Conservation (phyloP, 1,284 basidiomycete species). For the Austropuccinia psidii region DNA sequence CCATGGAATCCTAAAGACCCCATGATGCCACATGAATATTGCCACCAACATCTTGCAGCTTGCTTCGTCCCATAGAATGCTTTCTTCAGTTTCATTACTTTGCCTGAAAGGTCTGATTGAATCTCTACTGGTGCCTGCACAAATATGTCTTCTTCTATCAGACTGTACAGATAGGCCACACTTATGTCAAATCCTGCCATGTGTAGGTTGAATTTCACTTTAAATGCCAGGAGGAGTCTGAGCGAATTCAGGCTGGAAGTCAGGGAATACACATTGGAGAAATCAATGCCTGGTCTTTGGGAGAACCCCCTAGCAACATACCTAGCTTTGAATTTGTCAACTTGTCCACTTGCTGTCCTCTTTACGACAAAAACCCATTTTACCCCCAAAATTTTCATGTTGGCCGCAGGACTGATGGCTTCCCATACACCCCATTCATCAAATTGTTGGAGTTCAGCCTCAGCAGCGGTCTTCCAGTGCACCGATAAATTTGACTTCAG, state of each 20-base stretch:
- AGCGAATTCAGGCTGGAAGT: background rate
- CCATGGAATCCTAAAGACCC: background rate
- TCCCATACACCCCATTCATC: background rate
- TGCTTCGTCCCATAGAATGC: slow-evolving; percentile 12
- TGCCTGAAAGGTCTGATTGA: background rate
- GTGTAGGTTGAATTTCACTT: background rate
- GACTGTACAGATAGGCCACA: background rate
- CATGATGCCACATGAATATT: background rate
- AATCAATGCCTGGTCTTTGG: background rate
- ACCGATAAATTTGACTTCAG: background rate
- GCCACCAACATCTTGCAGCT: slow-evolving; percentile 18
- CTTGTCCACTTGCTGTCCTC: background rate
- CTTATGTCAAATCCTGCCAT: background rate
- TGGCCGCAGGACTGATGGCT: background rate
- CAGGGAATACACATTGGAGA: background rate
- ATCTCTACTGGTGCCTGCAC: background rate
- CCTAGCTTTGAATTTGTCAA: background rate
- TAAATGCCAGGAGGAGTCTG: background rate
- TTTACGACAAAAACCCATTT: background rate
- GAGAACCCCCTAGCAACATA: background rate
- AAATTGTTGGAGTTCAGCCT: background rate
- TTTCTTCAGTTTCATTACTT: background rate
- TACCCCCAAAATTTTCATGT: background rate
- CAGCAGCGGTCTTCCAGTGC: background rate
- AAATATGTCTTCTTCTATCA: slow-evolving; percentile 3